A percentile compares a stretch with the other conserved stretches of the same genome.
These are phyloP conservation scores for Millerago galiae DNA, from an alignment of 805 yeast genomes.

Conservation along the genomic window DNA sequence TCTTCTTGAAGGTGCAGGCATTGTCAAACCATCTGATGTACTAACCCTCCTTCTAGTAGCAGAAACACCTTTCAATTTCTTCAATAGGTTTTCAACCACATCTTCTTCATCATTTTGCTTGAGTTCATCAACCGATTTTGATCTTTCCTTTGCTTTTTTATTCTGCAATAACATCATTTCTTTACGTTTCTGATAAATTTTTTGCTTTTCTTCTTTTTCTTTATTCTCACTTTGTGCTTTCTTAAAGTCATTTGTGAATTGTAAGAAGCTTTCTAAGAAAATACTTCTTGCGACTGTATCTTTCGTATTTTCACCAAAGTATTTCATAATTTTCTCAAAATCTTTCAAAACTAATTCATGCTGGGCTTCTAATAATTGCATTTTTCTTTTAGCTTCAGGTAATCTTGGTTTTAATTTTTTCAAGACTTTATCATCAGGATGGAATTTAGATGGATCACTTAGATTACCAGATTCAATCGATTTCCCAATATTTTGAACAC, in stretches of 20 bases:
- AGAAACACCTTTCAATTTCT: constrained; percentile 66
- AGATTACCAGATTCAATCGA: constrained; percentile 58
- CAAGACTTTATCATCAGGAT: constrained; percentile 59
- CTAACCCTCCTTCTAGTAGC: constrained; percentile 28
- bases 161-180: constrained; percentile 34
- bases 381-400: constrained; percentile 48
- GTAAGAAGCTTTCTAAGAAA: constrained; percentile 56
- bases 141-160: constrained; percentile 10
- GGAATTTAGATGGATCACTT: constrained; percentile 55
- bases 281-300: constrained; percentile 48
- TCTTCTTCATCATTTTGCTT: constrained; percentile 34
- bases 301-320: constrained; percentile 63
- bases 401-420: constrained; percentile 46
- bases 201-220: constrained; percentile 60
- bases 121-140: constrained; percentile 25
- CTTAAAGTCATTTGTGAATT: constrained; percentile 55
- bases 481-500: constrained; percentile 43
- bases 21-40: constrained; percentile 6
- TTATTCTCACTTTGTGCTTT: constrained; percentile 60
- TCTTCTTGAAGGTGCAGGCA: constrained; percentile 1
- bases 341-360: constrained; percentile 43
- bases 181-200: constrained; percentile 59
- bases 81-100: constrained; percentile 81
- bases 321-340: constrained; percentile 54
- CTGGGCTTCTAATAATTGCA: constrained; percentile 44